A percentile compares a stretch with the other conserved stretches of the same genome.
Evolutionary conservation across 2,329 filamentous ascomycete genomes (phyloP).

Genomic region (Stemphylium vesicarium): DNA sequence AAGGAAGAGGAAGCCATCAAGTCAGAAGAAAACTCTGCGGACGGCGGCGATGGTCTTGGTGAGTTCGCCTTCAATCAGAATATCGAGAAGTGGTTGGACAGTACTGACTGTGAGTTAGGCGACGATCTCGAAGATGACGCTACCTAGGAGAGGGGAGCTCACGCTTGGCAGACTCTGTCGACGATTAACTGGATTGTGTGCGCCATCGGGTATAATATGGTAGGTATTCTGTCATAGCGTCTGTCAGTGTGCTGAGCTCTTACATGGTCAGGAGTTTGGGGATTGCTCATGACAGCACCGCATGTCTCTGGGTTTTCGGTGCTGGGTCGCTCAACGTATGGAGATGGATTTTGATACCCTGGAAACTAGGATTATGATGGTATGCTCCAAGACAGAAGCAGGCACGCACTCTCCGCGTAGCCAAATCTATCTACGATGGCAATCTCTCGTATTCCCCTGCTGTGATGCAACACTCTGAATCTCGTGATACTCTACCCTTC

Average conservation of each 20-base stretch:
- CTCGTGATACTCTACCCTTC: no score
- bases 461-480: neutral
- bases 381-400: neutral
- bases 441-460: neutral
- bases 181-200: neutral
- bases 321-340: neutral
- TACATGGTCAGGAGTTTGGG: neutral
- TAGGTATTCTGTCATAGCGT: neutral
- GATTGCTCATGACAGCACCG: neutral
- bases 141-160: neutral
- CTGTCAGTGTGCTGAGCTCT: neutral
- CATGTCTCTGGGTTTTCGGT: neutral
- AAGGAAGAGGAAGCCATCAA: conserved; percentile 10
- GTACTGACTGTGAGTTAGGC: conserved; percentile 18
- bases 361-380: neutral
- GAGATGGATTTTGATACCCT: neutral
- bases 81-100: conserved; percentile 15
- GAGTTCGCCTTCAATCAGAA: conserved; percentile 17
- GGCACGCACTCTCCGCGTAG: neutral
- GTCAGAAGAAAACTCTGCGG: conserved; percentile 12
- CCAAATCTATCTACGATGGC: neutral
- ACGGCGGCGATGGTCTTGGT: conserved; percentile 27
- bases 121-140: conserved; percentile 7
- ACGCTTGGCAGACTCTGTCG: neutral
- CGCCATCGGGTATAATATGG: neutral